These are phyloP conservation scores for Zygoascus hellenicus DNA, from an alignment of 1,139 yeast species.

Conservation along the genomic window DNA sequence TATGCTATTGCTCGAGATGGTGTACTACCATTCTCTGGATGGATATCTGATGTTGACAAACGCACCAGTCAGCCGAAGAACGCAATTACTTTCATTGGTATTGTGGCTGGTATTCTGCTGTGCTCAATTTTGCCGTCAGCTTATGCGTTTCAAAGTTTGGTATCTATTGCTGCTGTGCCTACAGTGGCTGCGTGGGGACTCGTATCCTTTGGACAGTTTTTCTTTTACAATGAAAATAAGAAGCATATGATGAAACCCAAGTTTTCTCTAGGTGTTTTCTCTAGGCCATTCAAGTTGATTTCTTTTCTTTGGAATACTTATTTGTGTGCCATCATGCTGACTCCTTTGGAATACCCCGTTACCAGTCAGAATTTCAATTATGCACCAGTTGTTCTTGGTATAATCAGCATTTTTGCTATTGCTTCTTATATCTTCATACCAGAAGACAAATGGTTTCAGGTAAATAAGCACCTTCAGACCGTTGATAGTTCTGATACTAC, in stretches of 20 bases:
- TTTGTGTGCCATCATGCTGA: constrained; percentile 57
- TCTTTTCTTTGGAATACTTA: constrained; percentile 55
- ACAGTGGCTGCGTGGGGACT: constrained; percentile 26
- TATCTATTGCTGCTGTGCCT: constrained; percentile 27
- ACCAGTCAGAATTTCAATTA: constrained; percentile 61
- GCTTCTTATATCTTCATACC: constrained; percentile 45
- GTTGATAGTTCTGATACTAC: neutral
- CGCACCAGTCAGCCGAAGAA: constrained; percentile 24
- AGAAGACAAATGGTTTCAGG: constrained; percentile 22
- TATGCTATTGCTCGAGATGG: constrained; percentile 29
- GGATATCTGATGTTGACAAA: constrained; percentile 24
- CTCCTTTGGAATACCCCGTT: constrained; percentile 64
- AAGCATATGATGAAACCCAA: constrained; percentile 15
- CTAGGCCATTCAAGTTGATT: constrained; percentile 30
- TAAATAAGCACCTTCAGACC: neutral
- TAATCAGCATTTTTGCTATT: constrained; percentile 48
- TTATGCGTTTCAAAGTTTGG: constrained; percentile 26
- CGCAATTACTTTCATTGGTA: constrained; percentile 25
- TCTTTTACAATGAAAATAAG: constrained; percentile 20
- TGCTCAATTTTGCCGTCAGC: constrained; percentile 26
- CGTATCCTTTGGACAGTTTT: constrained; percentile 26
- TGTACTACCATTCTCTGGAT: constrained; percentile 27
- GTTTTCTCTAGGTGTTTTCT: constrained; percentile 23
- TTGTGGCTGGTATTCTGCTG: constrained; percentile 23
- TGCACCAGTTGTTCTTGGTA: constrained; percentile 58